Base-by-base conservation (phyloP, 345 rosid genomes). In the Salix brachista region DNA sequence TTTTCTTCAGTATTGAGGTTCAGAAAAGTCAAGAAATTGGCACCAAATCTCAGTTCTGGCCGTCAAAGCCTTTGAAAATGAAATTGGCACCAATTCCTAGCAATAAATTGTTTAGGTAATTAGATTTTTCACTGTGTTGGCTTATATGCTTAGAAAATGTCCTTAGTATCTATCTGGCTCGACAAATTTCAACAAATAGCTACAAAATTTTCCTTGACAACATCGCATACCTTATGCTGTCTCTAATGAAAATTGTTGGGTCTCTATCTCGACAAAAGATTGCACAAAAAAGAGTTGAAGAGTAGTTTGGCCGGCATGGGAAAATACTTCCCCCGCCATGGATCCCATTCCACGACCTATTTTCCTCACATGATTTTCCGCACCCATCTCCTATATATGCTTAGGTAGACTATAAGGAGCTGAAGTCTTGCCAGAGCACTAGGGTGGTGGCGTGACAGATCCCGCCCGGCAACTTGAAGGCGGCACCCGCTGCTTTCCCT, bases 391-490 rank as follows among this genome's bases (percentile, higher is more conserved):
- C 56, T 71, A 26, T 77, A 77, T 61, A 77, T 34, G 25, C 67
- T 16, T 30, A 30, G 32, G 32, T 30, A 26, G 28, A 28, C 30
- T 39, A 65, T 28, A 77, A 78, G 42, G 81, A 81, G 48, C 79
- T 81, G 12, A 79, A 83, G 68, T 76, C 79, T 1, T 79, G 81
- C 69, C 79, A 79, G 65, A 84, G 78, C 60, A 52, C 74, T 25
- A 71, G 70, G 54, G 75, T 50, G 32, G 72, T 16, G 42, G 16
- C 34, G 39, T 5, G 23, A 72, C 58, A 48, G 60, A 78, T 39
- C 16, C 60, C 39, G 32, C 16, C 60, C 39, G 32, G 81, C 14
- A 61, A 17, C 44, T 37, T 58, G 6, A 44, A 11, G 6, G 72
- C 72, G 1, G 36, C 56, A 26, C 80, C 80, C 10, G 4, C 25